Evolutionary conservation across 2,329 filamentous ascomycete species (phyloP).

Genomic region (Penicillium sp.): DNA sequence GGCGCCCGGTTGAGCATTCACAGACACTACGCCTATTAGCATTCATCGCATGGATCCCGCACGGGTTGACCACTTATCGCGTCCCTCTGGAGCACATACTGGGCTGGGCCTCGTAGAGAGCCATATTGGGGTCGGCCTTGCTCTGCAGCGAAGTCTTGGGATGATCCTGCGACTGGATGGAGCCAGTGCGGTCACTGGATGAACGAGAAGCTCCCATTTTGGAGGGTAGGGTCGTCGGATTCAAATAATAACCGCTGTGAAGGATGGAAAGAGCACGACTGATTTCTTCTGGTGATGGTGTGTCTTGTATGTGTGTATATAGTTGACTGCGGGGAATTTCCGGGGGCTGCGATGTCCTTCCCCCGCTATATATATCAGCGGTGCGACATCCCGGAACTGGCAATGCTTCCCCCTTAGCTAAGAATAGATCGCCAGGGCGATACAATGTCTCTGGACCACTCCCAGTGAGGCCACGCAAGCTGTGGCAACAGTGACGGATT

Average conservation of each 20-base stretch:
- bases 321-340: background rate
- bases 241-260: background rate
- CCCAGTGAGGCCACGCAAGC: conserved; percentile 19
- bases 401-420: conserved; percentile 6
- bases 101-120: conserved; percentile 79
- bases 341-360: background rate
- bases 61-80: too few species aligned
- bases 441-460: conserved; percentile 1
- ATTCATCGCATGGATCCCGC: too few species aligned
- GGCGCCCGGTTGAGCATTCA: conserved; percentile 14
- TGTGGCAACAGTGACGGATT: conserved; percentile 17
- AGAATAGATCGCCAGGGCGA: conserved; percentile 19
- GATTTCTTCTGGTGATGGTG: background rate
- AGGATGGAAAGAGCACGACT: background rate
- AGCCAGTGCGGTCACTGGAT: conserved; percentile 26
- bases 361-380: conserved; percentile 7
- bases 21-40: conserved; percentile 21
- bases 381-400: background rate
- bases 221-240: background rate
- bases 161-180: conserved; percentile 23
- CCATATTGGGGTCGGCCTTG: conserved; percentile 82
- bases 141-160: conserved; percentile 53
- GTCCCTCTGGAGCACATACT: too few species aligned
- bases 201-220: conserved; percentile 22
- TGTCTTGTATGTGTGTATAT: background rate